A percentile compares a stretch with the other conserved stretches of the same genome.
Conservation (phyloP, 1,284 basidiomycete genomes). For the Schizopora paradoxa region DNA sequence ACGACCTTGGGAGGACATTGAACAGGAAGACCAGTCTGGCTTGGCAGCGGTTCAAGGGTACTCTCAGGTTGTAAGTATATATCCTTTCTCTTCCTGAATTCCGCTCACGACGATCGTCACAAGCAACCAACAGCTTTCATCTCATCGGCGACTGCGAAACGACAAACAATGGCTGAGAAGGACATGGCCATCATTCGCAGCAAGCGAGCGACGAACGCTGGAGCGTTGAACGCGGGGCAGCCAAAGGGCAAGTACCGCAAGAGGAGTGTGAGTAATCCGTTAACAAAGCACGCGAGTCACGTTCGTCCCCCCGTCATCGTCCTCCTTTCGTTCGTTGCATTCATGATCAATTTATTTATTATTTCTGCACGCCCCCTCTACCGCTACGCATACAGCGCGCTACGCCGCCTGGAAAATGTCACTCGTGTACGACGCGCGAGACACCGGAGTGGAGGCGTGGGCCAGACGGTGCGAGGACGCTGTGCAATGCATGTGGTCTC, state of each 20-base stretch:
- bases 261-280: conserved; percentile 57
- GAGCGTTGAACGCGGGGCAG: conserved; percentile 27
- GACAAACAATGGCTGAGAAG: conserved; percentile 60
- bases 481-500: conserved; percentile 79
- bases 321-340: conserved; percentile 22
- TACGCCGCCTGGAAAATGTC: conserved; percentile 75
- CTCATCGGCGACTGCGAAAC: conserved; percentile 27
- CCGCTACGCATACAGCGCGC: conserved; percentile 47
- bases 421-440: conserved; percentile 78
- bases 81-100: conserved; percentile 17
- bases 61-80: conserved; percentile 29
- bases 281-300: conserved; percentile 11
- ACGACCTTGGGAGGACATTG: conserved; percentile 71
- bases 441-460: conserved; percentile 81
- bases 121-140: too few species aligned
- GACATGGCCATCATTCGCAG: conserved; percentile 77
- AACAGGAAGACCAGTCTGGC: conserved; percentile 33
- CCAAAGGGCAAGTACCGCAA: conserved; percentile 76
- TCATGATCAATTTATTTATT: conserved; percentile 26
- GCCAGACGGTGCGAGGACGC: conserved; percentile 71
- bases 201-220: conserved; percentile 60
- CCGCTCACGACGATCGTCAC: too few species aligned
- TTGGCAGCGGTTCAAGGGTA: conserved; percentile 19
- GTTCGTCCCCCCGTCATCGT: conserved; percentile 21
- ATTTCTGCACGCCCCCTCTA: not conserved